These are phyloP conservation scores for Cutaneotrichosporon dermatis DNA, from an alignment of 1,284 basidiomycete genomes.

Conservation along the genomic window DNA sequence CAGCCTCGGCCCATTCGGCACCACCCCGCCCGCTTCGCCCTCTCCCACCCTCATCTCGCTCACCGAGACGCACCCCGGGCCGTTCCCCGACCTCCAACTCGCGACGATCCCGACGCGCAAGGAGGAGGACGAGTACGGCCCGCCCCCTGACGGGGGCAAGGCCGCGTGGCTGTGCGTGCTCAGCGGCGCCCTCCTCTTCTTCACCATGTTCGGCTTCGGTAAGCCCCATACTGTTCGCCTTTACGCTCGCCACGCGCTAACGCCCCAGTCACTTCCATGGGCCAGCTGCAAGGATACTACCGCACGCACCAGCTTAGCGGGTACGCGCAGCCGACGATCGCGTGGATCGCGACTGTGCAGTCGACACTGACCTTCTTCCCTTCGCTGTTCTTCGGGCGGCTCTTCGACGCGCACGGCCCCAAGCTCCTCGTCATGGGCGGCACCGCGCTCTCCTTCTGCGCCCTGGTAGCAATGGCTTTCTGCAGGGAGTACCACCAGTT, in stretches of 20 bases:
- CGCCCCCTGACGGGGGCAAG: constrained; percentile 28
- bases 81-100: constrained; percentile 3
- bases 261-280: constrained; percentile 24
- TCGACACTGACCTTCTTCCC: constrained; percentile 31
- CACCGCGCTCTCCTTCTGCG: constrained; percentile 14
- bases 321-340: constrained; percentile 10
- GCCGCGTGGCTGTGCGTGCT: constrained; percentile 28
- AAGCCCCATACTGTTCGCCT: neutral
- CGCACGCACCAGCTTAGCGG: constrained; percentile 18
- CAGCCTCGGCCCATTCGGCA: neutral
- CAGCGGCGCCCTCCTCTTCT: constrained; percentile 26
- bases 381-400: constrained; percentile 15
- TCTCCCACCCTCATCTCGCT: neutral
- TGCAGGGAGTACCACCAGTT: constrained; percentile 43
- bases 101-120: neutral
- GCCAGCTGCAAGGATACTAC: constrained; percentile 27
- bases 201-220: constrained; percentile 30
- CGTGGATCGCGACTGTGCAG: constrained; percentile 24
- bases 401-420: constrained; percentile 27
- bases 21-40: neutral
- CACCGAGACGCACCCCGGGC: constrained; percentile 1
- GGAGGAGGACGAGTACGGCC: constrained; percentile 5
- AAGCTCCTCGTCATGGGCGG: constrained; percentile 18
- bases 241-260: neutral
- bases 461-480: constrained; percentile 25